Percentiles rank a stretch among this genome's conserved stretches.
Conservation (phyloP, 805 yeast genomes). For the Saccharomycopsis babjevae region DNA sequence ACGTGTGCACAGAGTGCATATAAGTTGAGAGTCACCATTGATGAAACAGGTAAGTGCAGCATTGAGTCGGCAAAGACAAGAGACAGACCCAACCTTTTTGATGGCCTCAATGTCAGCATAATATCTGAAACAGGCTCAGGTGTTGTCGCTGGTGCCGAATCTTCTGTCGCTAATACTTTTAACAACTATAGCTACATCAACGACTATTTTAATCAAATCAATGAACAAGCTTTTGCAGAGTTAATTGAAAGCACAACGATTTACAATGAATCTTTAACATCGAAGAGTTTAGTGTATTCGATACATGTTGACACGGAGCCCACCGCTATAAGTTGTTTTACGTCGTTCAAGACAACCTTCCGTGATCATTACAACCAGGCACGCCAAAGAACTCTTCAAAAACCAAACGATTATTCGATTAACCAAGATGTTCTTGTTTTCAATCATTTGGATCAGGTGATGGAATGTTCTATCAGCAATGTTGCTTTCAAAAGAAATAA, state of each 20-base stretch:
- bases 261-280: background rate
- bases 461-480: conserved; percentile 80
- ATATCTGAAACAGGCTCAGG: background rate
- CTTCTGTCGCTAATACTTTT: background rate
- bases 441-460: conserved; percentile 47
- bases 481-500: conserved; percentile 47
- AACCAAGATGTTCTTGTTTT: conserved; percentile 61
- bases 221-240: background rate
- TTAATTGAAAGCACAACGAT: background rate
- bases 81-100: conserved; percentile 18
- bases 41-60: conserved; percentile 28
- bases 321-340: conserved; percentile 56
- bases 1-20: conserved; percentile 22
- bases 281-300: conserved; percentile 33
- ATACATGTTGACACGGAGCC: conserved; percentile 51
- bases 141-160: background rate
- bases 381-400: conserved; percentile 36
- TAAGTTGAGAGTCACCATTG: conserved; percentile 39
- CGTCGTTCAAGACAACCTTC: conserved; percentile 79
- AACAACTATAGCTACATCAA: background rate
- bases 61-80: conserved; percentile 26
- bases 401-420: conserved; percentile 23
- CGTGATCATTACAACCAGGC: conserved; percentile 57
- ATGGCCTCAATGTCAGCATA: conserved; percentile 20
- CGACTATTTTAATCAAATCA: background rate